Percentiles rank a stretch among this genome's conserved stretches.
phyloP scores from a whole-genome alignment of 2,329 filamentous ascomycete genomes.

The Stromatinia cepivora region DNA sequence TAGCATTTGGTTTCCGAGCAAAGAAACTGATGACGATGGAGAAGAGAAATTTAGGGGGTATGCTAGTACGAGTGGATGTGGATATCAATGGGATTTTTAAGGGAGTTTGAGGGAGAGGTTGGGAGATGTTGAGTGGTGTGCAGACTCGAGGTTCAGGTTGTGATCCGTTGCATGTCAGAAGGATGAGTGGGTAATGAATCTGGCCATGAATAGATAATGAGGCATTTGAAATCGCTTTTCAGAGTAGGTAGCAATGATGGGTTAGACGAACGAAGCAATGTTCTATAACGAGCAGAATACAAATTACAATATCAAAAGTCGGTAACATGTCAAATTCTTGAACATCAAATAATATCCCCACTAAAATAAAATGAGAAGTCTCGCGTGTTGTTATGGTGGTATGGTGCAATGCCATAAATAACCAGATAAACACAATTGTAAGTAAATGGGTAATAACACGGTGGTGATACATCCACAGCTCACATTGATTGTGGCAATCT shows the following conservation, averaged over 20 bases:
- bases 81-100: constrained; percentile 9
- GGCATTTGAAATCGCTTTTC: not conserved
- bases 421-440: too few relatives aligned
- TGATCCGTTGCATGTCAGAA: not conserved
- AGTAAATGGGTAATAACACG: too few relatives aligned
- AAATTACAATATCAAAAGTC: not conserved
- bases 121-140: not conserved
- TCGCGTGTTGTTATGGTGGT: not conserved
- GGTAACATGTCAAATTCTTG: not conserved
- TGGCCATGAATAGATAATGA: not conserved
- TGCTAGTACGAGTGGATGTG: not conserved
- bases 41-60: not conserved
- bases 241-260: not conserved
- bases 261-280: not conserved
- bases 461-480: too few relatives aligned
- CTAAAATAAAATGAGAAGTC: fast-evolving
- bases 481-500: too few relatives aligned
- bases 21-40: too few relatives aligned
- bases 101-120: fast-evolving
- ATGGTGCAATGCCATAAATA: too few relatives aligned
- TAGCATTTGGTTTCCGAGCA: not conserved
- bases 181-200: not conserved
- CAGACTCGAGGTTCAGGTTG: not conserved
- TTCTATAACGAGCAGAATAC: not conserved
- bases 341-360: too few relatives aligned